Percentiles rank a stretch among this genome's conserved stretches.
phyloP scores from a whole-genome alignment of 352 stramenopile genomes.

The Globisporangium nagaii region DNA sequence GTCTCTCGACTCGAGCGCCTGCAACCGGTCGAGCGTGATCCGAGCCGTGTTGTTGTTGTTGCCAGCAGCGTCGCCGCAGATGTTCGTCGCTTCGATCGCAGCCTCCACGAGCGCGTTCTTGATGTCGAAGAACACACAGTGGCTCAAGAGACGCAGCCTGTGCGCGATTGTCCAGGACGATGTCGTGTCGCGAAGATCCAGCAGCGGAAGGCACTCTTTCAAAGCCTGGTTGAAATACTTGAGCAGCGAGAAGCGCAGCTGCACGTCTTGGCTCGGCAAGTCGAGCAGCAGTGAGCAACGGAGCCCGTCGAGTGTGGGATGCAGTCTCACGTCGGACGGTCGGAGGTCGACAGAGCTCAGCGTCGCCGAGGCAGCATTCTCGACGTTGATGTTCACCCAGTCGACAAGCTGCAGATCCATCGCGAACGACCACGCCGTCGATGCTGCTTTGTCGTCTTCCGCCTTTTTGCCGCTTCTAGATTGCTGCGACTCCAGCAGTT shows the following conservation, averaged over 20 bases:
- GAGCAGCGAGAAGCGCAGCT: conserved; percentile 73
- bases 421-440: conserved; percentile 35
- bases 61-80: conserved; percentile 39
- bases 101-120: conserved; percentile 79
- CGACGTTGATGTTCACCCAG: conserved; percentile 81
- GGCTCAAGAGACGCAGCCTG: conserved; percentile 58
- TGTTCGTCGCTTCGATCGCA: conserved; percentile 68
- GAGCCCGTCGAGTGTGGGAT: conserved; percentile 63
- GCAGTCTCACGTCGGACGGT: conserved; percentile 64
- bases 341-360: conserved; percentile 55
- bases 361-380: conserved; percentile 26
- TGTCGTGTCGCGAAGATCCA: conserved; percentile 72
- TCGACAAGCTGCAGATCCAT: conserved; percentile 86
- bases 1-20: conserved; percentile 83
- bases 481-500: conserved; percentile 15
- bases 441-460: too few species aligned
- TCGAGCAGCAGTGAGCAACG: conserved; percentile 66
- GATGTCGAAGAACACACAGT: conserved; percentile 87
- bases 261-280: conserved; percentile 46
- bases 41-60: conserved; percentile 62
- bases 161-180: conserved; percentile 75
- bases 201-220: conserved; percentile 54
- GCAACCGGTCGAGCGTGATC: conserved; percentile 81
- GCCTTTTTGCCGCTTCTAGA: background rate
- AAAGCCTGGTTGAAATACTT: conserved; percentile 80